phyloP scores from a whole-genome alignment of 768 basidiomycete genomes.

The Collybia nuda region DNA sequence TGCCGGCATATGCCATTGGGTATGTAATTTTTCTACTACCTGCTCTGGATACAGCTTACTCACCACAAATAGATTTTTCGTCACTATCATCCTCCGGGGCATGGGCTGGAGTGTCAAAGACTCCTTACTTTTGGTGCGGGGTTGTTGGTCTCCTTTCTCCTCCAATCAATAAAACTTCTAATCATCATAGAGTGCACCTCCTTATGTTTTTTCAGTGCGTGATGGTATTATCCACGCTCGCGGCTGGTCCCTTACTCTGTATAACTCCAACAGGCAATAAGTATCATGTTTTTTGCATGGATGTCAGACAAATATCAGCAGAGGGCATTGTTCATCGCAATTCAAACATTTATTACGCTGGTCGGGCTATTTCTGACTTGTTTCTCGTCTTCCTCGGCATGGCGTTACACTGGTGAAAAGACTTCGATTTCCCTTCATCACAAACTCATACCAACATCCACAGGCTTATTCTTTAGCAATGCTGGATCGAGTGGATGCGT shows the following conservation, averaged over 20 bases:
- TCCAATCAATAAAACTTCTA: background rate
- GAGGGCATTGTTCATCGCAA: slow-evolving; percentile 40
- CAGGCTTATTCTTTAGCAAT: slow-evolving; percentile 46
- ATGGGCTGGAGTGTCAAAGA: slow-evolving; percentile 46
- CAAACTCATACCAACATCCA: background rate
- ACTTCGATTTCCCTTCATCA: background rate
- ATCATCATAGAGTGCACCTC: slow-evolving; percentile 41
- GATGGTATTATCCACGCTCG: background rate
- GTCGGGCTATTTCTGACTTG: slow-evolving; percentile 42
- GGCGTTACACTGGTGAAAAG: slow-evolving; percentile 41
- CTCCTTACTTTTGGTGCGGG: slow-evolving; percentile 28
- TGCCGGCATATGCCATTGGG: slow-evolving; percentile 35
- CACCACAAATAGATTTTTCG: slow-evolving; percentile 27
- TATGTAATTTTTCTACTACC: slow-evolving; percentile 6
- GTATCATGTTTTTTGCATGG: slow-evolving; percentile 43
- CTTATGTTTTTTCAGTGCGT: slow-evolving; percentile 46
- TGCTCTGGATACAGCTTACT: slow-evolving; percentile 1
- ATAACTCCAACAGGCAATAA: slow-evolving; percentile 27
- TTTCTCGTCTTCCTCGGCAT: slow-evolving; percentile 30
- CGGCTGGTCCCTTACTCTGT: slow-evolving; percentile 6
- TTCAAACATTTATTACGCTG: slow-evolving; percentile 39
- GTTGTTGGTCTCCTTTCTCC: background rate
- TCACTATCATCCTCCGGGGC: slow-evolving; percentile 45
- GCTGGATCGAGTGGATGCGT: slow-evolving; percentile 46
- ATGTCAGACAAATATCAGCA: slow-evolving; percentile 44